Conservation (phyloP, 192 early-diverging fungal genomes). For the Rhizoclosmatium globosum region DNA sequence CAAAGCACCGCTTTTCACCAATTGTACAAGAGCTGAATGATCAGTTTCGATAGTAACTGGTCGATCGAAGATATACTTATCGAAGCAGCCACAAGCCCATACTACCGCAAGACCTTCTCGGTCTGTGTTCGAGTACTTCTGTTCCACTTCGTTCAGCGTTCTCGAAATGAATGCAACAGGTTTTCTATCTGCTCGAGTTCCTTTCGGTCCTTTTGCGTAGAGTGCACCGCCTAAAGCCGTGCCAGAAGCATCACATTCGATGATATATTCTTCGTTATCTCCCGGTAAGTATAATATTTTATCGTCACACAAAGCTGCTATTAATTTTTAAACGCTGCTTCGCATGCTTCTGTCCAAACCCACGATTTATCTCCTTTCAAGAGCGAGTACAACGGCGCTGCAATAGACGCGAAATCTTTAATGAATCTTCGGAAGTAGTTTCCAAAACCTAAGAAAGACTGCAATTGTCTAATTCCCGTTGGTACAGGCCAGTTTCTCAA, state of each 20-base stretch:
- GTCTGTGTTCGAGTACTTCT: slow-evolving; percentile 34
- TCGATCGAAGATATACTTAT: not conserved
- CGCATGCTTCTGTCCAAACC: slow-evolving; percentile 12
- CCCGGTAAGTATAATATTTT: not conserved
- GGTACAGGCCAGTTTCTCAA: slow-evolving; percentile 42
- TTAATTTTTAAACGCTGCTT: slow-evolving; percentile 42
- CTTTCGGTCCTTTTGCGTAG: not conserved
- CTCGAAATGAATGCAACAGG: slow-evolving; percentile 3
- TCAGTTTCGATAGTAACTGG: slow-evolving; percentile 40
- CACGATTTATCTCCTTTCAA: not conserved
- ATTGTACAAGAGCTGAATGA: slow-evolving; percentile 36
- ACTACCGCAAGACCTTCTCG: slow-evolving; percentile 46
- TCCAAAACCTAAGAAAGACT: slow-evolving; percentile 33
- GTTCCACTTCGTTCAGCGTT: slow-evolving; percentile 8
- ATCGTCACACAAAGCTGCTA: slow-evolving; percentile 27
- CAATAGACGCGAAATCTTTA: slow-evolving; percentile 32
- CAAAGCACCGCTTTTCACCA: slow-evolving; percentile 20
- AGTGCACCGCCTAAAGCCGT: slow-evolving; percentile 10
- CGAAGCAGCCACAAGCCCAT: slow-evolving; percentile 39
- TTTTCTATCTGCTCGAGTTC: not conserved
- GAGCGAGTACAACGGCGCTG: slow-evolving; percentile 36
- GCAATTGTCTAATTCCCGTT: slow-evolving; percentile 8
- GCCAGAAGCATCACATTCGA: slow-evolving; percentile 27
- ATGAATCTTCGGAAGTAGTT: slow-evolving; percentile 49
- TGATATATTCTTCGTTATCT: slow-evolving; percentile 6